Evolutionary conservation across 139 green algal species (phyloP).

Genomic region (Chlamydomonas applanata): DNA sequence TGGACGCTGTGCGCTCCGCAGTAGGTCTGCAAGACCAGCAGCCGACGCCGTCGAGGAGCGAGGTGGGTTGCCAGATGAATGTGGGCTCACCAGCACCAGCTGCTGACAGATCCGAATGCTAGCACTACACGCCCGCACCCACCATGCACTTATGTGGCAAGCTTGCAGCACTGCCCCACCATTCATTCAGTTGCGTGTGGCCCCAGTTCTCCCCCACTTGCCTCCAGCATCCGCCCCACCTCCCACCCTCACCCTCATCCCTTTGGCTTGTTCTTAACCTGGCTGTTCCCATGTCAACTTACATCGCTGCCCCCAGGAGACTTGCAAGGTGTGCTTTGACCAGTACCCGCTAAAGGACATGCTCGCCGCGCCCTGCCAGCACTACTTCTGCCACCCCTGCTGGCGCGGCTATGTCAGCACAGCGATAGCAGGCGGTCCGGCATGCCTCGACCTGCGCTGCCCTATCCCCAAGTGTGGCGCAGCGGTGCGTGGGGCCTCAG

Average conservation of each 20-base stretch:
- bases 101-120: too few relatives aligned
- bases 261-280: too few relatives aligned
- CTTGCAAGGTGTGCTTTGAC: conserved; percentile 94
- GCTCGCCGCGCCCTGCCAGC: conserved; percentile 63
- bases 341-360: conserved; percentile 48
- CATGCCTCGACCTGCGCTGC: conserved; percentile 58
- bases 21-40: conserved; percentile 58
- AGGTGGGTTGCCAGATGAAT: too few relatives aligned
- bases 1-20: conserved; percentile 59
- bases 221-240: too few relatives aligned
- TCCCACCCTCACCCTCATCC: too few relatives aligned
- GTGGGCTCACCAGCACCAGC: too few relatives aligned
- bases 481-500: background rate
- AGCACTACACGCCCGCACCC: too few relatives aligned
- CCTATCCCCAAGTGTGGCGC: conserved; percentile 65
- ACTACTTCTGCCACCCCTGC: conserved; percentile 85
- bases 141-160: too few relatives aligned
- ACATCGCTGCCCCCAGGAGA: conserved; percentile 25
- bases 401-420: conserved; percentile 79
- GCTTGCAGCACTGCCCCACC: too few relatives aligned
- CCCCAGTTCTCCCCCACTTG: too few relatives aligned
- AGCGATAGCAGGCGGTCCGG: conserved; percentile 38
- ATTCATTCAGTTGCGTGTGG: too few relatives aligned
- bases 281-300: too few relatives aligned
- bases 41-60: background rate